A percentile compares a stretch with the other conserved stretches of the same genome.
These are phyloP conservation scores for Anthoceros angustus DNA, from an alignment of 225 moss, liverwort and hornwort species.

Conservation along the genomic window DNA sequence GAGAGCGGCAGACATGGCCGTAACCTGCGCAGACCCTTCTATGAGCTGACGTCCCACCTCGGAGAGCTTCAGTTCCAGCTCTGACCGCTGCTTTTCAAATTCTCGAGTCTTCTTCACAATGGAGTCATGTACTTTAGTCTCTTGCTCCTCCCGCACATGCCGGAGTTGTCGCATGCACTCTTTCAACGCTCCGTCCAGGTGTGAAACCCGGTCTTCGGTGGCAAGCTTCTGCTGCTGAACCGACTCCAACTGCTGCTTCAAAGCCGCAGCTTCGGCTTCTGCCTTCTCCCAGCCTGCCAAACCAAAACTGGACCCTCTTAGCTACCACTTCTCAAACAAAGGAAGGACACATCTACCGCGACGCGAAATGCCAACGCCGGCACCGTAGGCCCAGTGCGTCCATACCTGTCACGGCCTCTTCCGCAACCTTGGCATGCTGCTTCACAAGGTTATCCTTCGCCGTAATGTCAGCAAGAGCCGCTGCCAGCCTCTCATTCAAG, in stretches of 20 bases:
- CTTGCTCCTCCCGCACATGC: slow-evolving; percentile 63
- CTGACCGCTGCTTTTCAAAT: slow-evolving; percentile 59
- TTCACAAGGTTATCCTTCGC: slow-evolving; percentile 85
- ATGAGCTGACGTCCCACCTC: slow-evolving; percentile 27
- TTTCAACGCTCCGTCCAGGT: slow-evolving; percentile 63
- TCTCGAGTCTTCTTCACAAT: slow-evolving; percentile 66
- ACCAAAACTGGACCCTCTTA: not conserved
- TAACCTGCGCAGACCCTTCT: slow-evolving; percentile 27
- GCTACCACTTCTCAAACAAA: not conserved
- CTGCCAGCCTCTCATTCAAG: slow-evolving; percentile 42
- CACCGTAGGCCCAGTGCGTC: not conserved
- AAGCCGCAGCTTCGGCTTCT: slow-evolving; percentile 48
- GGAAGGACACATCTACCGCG: not conserved
- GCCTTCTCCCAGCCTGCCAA: slow-evolving; percentile 89
- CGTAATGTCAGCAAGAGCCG: slow-evolving; percentile 53
- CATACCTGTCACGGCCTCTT: slow-evolving; percentile 65
- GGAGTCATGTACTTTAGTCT: slow-evolving; percentile 59
- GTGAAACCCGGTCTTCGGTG: slow-evolving; percentile 55
- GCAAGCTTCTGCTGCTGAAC: slow-evolving; percentile 35
- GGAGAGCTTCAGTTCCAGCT: slow-evolving; percentile 56
- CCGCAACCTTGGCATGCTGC: slow-evolving; percentile 89
- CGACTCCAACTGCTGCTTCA: slow-evolving; percentile 54
- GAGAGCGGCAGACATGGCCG: slow-evolving; percentile 18
- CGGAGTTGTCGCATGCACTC: slow-evolving; percentile 79
- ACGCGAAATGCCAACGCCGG: not conserved